Conservation (phyloP, 768 basidiomycete species). For the Gymnopilus junonius region DNA sequence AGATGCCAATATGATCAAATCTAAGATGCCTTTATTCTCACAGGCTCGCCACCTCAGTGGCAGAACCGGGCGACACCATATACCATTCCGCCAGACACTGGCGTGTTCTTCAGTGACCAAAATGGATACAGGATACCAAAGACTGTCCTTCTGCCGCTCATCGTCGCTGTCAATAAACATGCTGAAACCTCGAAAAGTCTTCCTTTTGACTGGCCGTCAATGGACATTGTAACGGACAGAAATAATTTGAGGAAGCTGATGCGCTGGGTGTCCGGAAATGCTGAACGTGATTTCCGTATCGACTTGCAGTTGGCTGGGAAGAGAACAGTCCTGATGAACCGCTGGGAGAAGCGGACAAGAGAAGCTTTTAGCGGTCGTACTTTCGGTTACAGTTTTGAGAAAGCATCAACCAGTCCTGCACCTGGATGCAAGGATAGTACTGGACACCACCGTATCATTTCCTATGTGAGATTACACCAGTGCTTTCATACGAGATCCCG, state of each 20-base stretch:
- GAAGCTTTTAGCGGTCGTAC: slow-evolving; percentile 41
- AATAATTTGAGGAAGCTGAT: slow-evolving; percentile 68
- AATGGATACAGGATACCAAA: slow-evolving; percentile 52
- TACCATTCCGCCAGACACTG: slow-evolving; percentile 57
- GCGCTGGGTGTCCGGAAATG: slow-evolving; percentile 52
- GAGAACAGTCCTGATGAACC: slow-evolving; percentile 62
- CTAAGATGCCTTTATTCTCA: not conserved
- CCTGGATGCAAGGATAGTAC: slow-evolving; percentile 52
- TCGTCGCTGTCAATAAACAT: slow-evolving; percentile 58
- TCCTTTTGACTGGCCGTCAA: slow-evolving; percentile 44
- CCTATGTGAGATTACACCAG: slow-evolving; percentile 53
- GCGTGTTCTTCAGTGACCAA: slow-evolving; percentile 56
- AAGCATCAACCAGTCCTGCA: slow-evolving; percentile 51
- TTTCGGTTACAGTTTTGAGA: slow-evolving; percentile 69
- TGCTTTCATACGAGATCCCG: not conserved
- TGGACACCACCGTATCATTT: slow-evolving; percentile 66
- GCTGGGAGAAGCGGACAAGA: slow-evolving; percentile 52
- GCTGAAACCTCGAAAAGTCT: slow-evolving; percentile 33
- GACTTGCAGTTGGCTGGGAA: slow-evolving; percentile 66
- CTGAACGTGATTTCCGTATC: slow-evolving; percentile 62
- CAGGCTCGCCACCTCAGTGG: slow-evolving; percentile 69
- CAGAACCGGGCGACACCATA: slow-evolving; percentile 50
- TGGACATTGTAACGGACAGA: slow-evolving; percentile 64
- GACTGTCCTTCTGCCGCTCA: slow-evolving; percentile 52
- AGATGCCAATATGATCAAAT: not conserved